Conservation (phyloP, 148 eudicot species). For the Fagopyrum tataricum region DNA sequence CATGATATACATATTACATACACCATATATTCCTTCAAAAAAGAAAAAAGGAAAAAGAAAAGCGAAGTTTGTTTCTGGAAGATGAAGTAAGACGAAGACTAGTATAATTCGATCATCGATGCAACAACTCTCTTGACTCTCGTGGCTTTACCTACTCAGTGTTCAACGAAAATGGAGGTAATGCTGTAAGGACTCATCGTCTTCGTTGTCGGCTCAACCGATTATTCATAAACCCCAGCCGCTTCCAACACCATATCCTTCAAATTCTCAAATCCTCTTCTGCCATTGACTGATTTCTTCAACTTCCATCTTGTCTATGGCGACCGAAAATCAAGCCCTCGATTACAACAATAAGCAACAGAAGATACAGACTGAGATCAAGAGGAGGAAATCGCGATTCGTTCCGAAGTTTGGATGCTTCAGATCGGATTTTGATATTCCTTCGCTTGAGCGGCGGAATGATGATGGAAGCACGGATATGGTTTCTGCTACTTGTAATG, state of each 20-base stretch:
- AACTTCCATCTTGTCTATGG: neutral
- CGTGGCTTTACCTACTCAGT: neutral
- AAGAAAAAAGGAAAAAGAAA: neutral
- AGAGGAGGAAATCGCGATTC: constrained; percentile 15
- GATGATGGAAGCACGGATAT: constrained; percentile 48
- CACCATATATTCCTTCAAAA: no score
- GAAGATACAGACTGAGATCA: constrained; percentile 16
- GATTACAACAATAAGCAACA: neutral
- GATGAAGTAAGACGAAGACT: neutral
- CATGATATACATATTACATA: no score
- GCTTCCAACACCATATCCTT: neutral
- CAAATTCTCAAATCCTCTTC: neutral
- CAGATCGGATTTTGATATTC: constrained; percentile 36
- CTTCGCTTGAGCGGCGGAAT: constrained; percentile 40
- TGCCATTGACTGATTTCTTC: neutral
- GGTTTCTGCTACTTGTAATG: constrained; percentile 33
- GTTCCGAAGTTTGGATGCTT: constrained; percentile 50
- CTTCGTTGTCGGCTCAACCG: neutral
- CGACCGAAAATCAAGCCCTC: neutral
- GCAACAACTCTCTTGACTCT: neutral
- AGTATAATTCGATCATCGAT: neutral
- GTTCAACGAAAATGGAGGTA: constrained; percentile 9
- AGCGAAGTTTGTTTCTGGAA: neutral
- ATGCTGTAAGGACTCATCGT: neutral
- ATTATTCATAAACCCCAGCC: neutral